Percentiles rank a stretch among this genome's conserved stretches.
These are phyloP conservation scores for Cystobasidium slooffiae DNA, from an alignment of 1,284 basidiomycete genomes.

Conservation along the genomic window DNA sequence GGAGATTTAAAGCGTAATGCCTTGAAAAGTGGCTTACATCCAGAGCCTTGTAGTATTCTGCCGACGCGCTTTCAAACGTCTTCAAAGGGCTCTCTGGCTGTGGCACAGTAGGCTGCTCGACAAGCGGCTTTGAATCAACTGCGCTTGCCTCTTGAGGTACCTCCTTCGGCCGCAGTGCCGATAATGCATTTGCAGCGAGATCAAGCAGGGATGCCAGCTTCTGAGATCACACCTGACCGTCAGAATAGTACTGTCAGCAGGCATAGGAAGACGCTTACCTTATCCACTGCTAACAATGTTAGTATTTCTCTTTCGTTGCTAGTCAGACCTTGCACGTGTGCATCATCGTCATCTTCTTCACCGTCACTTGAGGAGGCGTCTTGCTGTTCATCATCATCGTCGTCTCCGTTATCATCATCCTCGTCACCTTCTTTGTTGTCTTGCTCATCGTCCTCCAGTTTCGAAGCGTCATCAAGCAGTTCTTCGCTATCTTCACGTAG, in stretches of 20 bases:
- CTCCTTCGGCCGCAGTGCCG: slow-evolving; percentile 71
- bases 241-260: background rate
- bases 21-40: slow-evolving; percentile 64
- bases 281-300: slow-evolving; percentile 24
- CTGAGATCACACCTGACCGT: slow-evolving; percentile 56
- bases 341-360: slow-evolving; percentile 64
- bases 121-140: slow-evolving; percentile 61
- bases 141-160: background rate
- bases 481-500: slow-evolving; percentile 25
- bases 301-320: slow-evolving; percentile 78
- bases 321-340: slow-evolving; percentile 72
- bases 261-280: slow-evolving; percentile 21
- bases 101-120: slow-evolving; percentile 64
- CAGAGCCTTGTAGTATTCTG: slow-evolving; percentile 77
- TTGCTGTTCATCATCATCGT: background rate
- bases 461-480: background rate
- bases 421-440: background rate
- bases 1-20: slow-evolving; percentile 13
- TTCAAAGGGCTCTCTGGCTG: slow-evolving; percentile 7
- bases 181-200: slow-evolving; percentile 73
- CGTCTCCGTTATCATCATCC: background rate
- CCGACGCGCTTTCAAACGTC: slow-evolving; percentile 63
- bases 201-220: slow-evolving; percentile 73
- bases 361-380: slow-evolving; percentile 60
- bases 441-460: slow-evolving; percentile 1